A percentile compares a stretch with the other conserved stretches of the same genome.
phyloP scores from a whole-genome alignment of 768 basidiomycete species.

The Pulveroboletus sp. region DNA sequence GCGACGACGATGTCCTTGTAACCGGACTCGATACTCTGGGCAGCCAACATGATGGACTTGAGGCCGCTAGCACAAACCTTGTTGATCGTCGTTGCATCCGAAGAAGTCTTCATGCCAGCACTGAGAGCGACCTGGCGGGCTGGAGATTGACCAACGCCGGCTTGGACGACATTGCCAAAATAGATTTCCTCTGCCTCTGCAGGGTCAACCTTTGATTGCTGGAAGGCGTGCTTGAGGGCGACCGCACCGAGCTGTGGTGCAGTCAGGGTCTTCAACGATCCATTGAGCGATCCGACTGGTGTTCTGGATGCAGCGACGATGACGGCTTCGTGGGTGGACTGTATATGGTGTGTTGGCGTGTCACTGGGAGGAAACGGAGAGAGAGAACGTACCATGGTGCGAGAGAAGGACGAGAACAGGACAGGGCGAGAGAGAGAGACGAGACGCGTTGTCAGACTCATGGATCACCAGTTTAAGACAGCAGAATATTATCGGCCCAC shows the following conservation, averaged over 20 bases:
- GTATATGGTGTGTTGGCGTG: not conserved
- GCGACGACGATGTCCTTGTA: conserved; percentile 84
- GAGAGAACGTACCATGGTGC: conserved; percentile 46
- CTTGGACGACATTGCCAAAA: conserved; percentile 97
- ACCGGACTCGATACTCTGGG: conserved; percentile 85
- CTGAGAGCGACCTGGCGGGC: conserved; percentile 94
- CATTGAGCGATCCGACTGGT: conserved; percentile 90
- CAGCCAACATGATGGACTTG: conserved; percentile 92
- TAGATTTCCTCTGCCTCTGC: conserved; percentile 89
- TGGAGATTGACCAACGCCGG: conserved; percentile 96
- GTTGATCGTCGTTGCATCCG: conserved; percentile 98
- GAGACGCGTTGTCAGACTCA: conserved; percentile 42
- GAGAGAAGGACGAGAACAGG: conserved; percentile 31
- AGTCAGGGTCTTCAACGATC: conserved; percentile 79
- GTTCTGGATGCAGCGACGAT: conserved; percentile 94
- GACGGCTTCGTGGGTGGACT: conserved; percentile 71
- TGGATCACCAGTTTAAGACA: conserved; percentile 22
- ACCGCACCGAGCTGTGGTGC: conserved; percentile 87
- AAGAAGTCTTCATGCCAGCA: conserved; percentile 76
- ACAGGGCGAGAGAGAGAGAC: conserved; percentile 36
- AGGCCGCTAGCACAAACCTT: conserved; percentile 99
- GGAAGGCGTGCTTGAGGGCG: conserved; percentile 88
- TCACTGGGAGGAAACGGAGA: not conserved
- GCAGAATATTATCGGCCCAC: conserved; percentile 15
- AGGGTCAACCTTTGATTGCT: conserved; percentile 74